A percentile compares a stretch with the other conserved stretches of the same genome.
phyloP scores from a whole-genome alignment of 306 rosid species.

The Purshia tridentata region DNA sequence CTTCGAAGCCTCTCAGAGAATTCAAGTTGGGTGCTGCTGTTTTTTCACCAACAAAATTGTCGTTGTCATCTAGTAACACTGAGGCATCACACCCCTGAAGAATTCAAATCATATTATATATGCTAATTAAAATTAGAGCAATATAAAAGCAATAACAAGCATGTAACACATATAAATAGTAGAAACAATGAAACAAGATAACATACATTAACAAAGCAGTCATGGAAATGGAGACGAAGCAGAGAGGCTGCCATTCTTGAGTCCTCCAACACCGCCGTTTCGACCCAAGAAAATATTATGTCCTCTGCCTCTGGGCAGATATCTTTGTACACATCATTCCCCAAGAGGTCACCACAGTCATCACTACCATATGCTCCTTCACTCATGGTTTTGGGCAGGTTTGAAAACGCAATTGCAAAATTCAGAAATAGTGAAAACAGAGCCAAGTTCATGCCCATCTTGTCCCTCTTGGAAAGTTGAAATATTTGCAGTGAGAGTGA shows the following conservation, averaged over 20 bases:
- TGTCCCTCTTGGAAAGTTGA: not conserved
- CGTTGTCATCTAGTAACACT: conserved; percentile 67
- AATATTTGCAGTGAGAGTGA: conserved; percentile 1
- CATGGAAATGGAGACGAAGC: conserved; percentile 84
- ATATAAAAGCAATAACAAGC: not conserved
- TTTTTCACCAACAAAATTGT: conserved; percentile 69
- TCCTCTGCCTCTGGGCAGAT: conserved; percentile 69
- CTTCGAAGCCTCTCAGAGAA: conserved; percentile 81
- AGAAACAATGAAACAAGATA: not conserved
- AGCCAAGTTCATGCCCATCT: conserved; percentile 29
- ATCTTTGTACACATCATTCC: conserved; percentile 32
- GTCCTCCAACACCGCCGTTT: conserved; percentile 47
- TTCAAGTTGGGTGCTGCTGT: conserved; percentile 82
- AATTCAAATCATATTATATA: conserved; percentile 3
- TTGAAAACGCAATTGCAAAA: conserved; percentile 34
- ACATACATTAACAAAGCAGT: conserved; percentile 89
- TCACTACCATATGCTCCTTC: conserved; percentile 45
- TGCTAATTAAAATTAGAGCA: not conserved
- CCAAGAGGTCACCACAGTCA: conserved; percentile 29
- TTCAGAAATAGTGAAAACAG: conserved; percentile 39
- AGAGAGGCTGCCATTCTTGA: conserved; percentile 89
- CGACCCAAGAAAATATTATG: conserved; percentile 62
- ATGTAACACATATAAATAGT: not conserved
- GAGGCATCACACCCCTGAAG: conserved; percentile 87
- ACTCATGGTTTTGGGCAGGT: conserved; percentile 12